Percentiles rank a stretch among this genome's conserved stretches.
phyloP scores from a whole-genome alignment of 2,329 filamentous ascomycete species.

The Thyridium curvatum region DNA sequence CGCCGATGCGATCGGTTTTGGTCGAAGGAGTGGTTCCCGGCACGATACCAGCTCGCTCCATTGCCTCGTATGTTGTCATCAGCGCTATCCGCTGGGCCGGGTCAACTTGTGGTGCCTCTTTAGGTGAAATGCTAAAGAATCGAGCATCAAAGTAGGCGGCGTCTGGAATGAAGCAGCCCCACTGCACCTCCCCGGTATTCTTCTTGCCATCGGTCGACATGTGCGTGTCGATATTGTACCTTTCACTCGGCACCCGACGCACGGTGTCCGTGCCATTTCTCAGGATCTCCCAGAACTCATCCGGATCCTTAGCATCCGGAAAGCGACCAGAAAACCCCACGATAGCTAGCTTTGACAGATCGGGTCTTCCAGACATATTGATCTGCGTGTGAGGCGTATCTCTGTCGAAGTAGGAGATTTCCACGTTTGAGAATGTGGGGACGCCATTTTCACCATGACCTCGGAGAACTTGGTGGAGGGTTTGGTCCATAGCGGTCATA shows the following conservation, averaged over 20 bases:
- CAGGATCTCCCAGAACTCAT: neutral
- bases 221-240: too few relatives aligned
- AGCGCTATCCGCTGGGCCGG: conserved; percentile 70
- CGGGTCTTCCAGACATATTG: too few relatives aligned
- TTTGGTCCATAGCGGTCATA: too few relatives aligned
- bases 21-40: conserved; percentile 63
- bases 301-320: neutral
- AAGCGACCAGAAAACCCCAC: neutral
- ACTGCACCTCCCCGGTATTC: conserved; percentile 61
- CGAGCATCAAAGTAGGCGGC: conserved; percentile 68
- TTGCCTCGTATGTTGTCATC: conserved; percentile 70
- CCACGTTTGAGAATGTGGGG: too few relatives aligned
- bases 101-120: conserved; percentile 66
- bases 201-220: conserved; percentile 27
- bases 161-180: conserved; percentile 64
- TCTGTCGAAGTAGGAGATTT: too few relatives aligned
- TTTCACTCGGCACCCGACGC: too few relatives aligned
- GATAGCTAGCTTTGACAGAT: neutral
- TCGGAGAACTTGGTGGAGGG: too few relatives aligned
- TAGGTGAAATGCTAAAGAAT: conserved; percentile 81
- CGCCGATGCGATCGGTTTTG: conserved; percentile 52
- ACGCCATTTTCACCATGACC: too few relatives aligned
- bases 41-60: conserved; percentile 70
- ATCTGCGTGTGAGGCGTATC: too few relatives aligned
- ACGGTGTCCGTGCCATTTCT: neutral